These are phyloP conservation scores for Quercus dentata DNA, from an alignment of 306 rosid genomes.

Conservation along the genomic window DNA sequence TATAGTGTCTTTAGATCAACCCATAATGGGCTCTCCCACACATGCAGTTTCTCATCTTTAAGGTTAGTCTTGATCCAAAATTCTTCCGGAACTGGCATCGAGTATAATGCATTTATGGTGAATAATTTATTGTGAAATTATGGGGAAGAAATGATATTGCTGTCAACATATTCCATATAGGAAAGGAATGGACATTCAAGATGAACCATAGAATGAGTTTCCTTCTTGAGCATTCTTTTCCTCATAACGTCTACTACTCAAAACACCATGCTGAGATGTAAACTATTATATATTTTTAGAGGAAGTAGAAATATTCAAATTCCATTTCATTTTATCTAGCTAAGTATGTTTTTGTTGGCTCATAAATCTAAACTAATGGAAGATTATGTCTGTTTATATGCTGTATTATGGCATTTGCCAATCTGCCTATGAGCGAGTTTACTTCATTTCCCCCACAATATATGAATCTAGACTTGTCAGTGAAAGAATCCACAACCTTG, in stretches of 20 bases:
- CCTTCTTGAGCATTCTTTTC: neutral
- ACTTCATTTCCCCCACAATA: neutral
- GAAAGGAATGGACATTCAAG: neutral
- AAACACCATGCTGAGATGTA: neutral
- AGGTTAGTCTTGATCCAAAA: slow-evolving; percentile 14
- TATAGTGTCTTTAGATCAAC: slow-evolving; percentile 28
- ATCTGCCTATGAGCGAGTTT: neutral
- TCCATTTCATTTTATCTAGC: neutral
- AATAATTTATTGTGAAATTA: neutral
- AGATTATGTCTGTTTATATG: neutral
- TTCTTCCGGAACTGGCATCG: neutral
- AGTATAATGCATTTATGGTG: neutral
- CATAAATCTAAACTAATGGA: neutral
- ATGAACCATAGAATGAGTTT: neutral
- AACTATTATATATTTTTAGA: neutral
- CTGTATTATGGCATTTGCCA: neutral
- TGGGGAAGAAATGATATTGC: neutral
- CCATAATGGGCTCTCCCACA: neutral
- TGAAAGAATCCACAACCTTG: neutral
- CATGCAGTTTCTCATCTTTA: neutral
- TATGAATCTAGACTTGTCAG: neutral
- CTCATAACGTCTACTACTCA: neutral
- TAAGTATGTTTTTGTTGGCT: neutral
- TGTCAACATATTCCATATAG: neutral
- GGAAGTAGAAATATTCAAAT: neutral